Base-by-base conservation (phyloP, 257 asterid genomes). In the Thymus quinquecostatus region DNA sequence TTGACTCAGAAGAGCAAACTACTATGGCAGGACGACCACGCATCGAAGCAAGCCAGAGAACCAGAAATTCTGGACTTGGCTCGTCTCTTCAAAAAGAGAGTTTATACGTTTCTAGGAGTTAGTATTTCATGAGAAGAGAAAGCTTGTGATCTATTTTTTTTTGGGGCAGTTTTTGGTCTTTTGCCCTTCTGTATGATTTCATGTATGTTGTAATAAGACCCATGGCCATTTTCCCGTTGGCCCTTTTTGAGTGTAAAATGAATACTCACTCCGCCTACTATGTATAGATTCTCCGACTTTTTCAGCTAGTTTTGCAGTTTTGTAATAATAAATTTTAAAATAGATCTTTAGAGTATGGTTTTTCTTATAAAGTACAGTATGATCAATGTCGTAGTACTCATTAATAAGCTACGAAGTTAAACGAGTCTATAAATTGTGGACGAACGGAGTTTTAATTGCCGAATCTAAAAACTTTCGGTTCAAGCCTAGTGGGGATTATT, bases 21-120 rank as follows among this genome's bases (percentile, higher is more conserved):
- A 49, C 51, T 75, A 28, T 80, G 84, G 87, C 88, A 60, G 69
- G 88, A 85, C 40, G 80, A 85, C 65, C 74, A 56, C 72, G 67
- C 83, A 33, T 79, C 82, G 6, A 88, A 73, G 77, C 87, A 85
- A 64, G 80, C 74, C 43, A 80, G 89, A 77, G 97, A 88, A 76
- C 71, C 85, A 1, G 99, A 89, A 71, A 87, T 92, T 53, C 41
- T 80, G 78, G 97, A 91, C 49, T 76, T 94, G 81, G 97, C 96
- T 63, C 78, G 81, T 45, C 80, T 86, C 61, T 94, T 94, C 77
- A 83, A 85, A 58, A 94, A 84, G 80, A 82, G 96, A 83, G 84
- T 94, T 13, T 88, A 76, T 74, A 49, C 87, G 12, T 94, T 79
- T 71, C 65, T 94, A 60, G 96, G 90, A 66, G 90, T 84, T 33